phyloP scores from a whole-genome alignment of 2,329 filamentous ascomycete genomes.

The Tolypocladium tropicale region DNA sequence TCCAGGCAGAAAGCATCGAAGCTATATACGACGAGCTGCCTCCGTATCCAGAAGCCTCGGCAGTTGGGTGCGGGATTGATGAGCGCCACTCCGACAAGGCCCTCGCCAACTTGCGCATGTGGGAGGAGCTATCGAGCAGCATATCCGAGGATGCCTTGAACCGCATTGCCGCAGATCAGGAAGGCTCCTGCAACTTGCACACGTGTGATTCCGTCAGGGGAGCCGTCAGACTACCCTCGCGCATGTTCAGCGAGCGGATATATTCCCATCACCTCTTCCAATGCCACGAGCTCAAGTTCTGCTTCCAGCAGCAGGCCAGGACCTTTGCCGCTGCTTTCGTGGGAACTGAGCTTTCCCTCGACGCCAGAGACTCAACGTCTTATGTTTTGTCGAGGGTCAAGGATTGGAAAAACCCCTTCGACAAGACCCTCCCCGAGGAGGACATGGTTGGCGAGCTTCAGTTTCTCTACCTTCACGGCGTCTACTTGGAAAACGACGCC shows the following conservation, averaged over 20 bases:
- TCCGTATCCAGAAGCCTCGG: constrained; percentile 30
- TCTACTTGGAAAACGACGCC: constrained; percentile 45
- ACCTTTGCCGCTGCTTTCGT: constrained; percentile 29
- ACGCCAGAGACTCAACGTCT: constrained; percentile 36
- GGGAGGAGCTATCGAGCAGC: constrained; percentile 39
- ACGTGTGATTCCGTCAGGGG: constrained; percentile 42
- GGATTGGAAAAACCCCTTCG: constrained; percentile 7
- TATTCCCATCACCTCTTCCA: constrained; percentile 22
- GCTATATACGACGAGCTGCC: constrained; percentile 30
- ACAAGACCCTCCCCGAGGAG: constrained; percentile 16
- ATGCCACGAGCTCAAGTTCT: constrained; percentile 34
- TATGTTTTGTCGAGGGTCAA: constrained; percentile 32
- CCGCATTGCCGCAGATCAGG: constrained; percentile 33
- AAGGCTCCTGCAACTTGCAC: constrained; percentile 39
- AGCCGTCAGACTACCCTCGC: constrained; percentile 24
- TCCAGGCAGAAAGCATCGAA: constrained; percentile 30
- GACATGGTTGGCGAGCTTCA: constrained; percentile 51
- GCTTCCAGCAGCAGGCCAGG: constrained; percentile 31
- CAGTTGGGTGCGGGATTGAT: constrained; percentile 8
- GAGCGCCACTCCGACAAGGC: constrained; percentile 9
- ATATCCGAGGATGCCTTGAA: constrained; percentile 35
- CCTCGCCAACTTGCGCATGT: constrained; percentile 28
- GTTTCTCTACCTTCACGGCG: constrained; percentile 47
- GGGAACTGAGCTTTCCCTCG: constrained; percentile 28
- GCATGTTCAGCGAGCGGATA: constrained; percentile 28